These are phyloP conservation scores for Canariomyces notabilis DNA, from an alignment of 2,329 filamentous ascomycete species.

Conservation along the genomic window DNA sequence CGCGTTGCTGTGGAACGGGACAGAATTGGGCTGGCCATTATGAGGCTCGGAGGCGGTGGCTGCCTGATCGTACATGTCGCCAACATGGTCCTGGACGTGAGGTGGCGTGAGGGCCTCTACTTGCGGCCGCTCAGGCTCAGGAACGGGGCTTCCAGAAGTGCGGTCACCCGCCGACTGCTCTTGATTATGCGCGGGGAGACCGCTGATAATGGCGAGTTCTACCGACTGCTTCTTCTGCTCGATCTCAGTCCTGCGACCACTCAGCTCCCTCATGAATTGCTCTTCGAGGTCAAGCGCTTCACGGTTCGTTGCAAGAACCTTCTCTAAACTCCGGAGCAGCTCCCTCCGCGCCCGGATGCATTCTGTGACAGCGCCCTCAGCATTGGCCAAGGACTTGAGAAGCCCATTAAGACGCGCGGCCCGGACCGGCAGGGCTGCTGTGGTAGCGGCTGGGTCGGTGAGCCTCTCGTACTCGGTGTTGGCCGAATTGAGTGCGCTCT, in stretches of 20 bases:
- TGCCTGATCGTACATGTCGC: constrained; percentile 23
- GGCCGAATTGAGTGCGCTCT: constrained; percentile 63
- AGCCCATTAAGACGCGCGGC: constrained; percentile 84
- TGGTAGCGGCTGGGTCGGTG: constrained; percentile 61
- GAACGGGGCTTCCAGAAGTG: constrained; percentile 38
- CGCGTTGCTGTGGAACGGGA: constrained; percentile 19
- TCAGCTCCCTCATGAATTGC: constrained; percentile 57
- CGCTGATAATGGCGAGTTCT: constrained; percentile 85
- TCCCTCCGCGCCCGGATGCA: constrained; percentile 79
- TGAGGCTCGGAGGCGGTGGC: constrained; percentile 13
- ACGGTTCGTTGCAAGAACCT: constrained; percentile 70
- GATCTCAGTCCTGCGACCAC: constrained; percentile 62
- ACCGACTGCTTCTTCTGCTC: constrained; percentile 83
- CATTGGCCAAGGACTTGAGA: constrained; percentile 81
- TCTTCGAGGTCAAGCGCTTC: constrained; percentile 66
- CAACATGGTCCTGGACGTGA: constrained; percentile 44
- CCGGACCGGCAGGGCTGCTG: constrained; percentile 82
- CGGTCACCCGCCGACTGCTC: constrained; percentile 44
- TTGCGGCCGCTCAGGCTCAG: constrained; percentile 68
- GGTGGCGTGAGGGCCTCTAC: constrained; percentile 84
- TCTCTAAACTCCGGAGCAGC: constrained; percentile 76
- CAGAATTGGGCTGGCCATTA: constrained; percentile 19
- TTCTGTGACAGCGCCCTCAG: constrained; percentile 83
- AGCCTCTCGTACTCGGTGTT: constrained; percentile 81
- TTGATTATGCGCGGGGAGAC: constrained; percentile 59